These are phyloP conservation scores for Tillandsia leiboldiana DNA, from an alignment of 176 grass and related monocot species.

Conservation along the genomic window DNA sequence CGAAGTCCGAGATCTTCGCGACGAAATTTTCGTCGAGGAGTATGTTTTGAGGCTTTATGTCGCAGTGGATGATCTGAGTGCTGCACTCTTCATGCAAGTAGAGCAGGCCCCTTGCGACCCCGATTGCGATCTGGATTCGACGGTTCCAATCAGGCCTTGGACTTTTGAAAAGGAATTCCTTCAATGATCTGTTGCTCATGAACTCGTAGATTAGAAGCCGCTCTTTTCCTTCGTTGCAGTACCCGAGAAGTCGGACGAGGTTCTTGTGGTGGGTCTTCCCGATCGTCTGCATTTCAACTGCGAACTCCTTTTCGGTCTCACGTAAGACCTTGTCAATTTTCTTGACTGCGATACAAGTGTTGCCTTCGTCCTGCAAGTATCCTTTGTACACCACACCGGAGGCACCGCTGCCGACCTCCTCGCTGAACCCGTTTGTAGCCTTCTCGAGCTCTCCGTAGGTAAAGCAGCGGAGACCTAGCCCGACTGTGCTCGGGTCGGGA, in stretches of 20 bases:
- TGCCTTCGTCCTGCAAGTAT: background rate
- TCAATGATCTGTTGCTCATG: slow-evolving; percentile 14
- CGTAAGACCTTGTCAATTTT: slow-evolving; percentile 1
- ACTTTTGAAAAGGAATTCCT: background rate
- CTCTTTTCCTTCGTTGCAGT: slow-evolving; percentile 4
- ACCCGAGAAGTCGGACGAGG: slow-evolving; percentile 4
- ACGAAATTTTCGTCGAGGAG: slow-evolving; percentile 5
- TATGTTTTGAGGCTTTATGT: slow-evolving; percentile 21
- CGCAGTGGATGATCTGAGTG: slow-evolving; percentile 18
- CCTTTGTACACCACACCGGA: slow-evolving; percentile 12
- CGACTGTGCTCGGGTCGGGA: background rate
- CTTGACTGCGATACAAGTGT: slow-evolving; percentile 3
- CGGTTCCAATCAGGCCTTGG: slow-evolving; percentile 11
- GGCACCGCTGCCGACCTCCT: slow-evolving; percentile 3
- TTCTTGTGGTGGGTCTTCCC: slow-evolving; percentile 15
- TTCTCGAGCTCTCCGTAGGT: slow-evolving; percentile 10
- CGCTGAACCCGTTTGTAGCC: slow-evolving; percentile 10
- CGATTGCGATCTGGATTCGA: background rate
- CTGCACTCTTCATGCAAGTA: slow-evolving; percentile 22
- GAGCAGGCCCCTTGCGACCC: slow-evolving; percentile 6
- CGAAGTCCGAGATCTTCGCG: slow-evolving; percentile 18
- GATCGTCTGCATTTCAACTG: slow-evolving; percentile 1
- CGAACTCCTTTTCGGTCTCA: slow-evolving; percentile 15
- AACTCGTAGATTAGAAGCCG: slow-evolving; percentile 11
- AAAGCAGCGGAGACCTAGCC: background rate